Percentiles rank a stretch among this genome's conserved stretches.
These are phyloP conservation scores for Ganoderma resinaceum DNA, from an alignment of 1,284 basidiomycete genomes.

Conservation along the genomic window DNA sequence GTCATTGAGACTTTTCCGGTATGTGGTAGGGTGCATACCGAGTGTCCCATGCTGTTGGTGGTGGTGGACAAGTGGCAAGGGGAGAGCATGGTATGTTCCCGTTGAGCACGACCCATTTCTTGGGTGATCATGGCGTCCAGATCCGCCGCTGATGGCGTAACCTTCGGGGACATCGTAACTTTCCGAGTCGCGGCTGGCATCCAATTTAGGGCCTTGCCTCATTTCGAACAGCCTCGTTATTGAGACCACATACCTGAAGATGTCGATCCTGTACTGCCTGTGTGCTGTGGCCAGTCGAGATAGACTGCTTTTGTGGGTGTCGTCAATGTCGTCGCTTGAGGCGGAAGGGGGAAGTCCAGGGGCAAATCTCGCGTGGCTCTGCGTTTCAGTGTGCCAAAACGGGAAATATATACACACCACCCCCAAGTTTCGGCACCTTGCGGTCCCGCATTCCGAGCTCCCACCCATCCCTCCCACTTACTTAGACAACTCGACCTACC, in stretches of 20 bases:
- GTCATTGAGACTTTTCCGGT: not conserved
- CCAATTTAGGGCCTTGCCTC: not conserved
- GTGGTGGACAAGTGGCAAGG: not conserved
- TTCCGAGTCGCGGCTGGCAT: not conserved
- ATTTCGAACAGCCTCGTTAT: no score
- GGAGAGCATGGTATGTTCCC: not conserved
- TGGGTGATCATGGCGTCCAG: conserved; percentile 13
- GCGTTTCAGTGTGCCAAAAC: not conserved
- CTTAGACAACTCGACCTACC: no score
- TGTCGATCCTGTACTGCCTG: not conserved
- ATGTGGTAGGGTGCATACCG: not conserved
- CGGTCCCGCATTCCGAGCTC: not conserved
- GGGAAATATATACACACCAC: not conserved
- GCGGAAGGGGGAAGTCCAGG: not conserved
- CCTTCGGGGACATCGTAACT: not conserved
- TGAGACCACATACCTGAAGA: not conserved
- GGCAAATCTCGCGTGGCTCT: not conserved
- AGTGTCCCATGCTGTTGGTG: not conserved
- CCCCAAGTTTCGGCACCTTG: not conserved
- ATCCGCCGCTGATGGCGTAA: not conserved
- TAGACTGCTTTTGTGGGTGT: not conserved
- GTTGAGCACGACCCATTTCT: conserved; percentile 14
- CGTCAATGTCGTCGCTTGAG: not conserved
- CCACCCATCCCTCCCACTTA: not conserved
- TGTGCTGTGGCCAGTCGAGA: not conserved